phyloP scores from a whole-genome alignment of 768 basidiomycete species.

The Psilocybe tampanensis region DNA sequence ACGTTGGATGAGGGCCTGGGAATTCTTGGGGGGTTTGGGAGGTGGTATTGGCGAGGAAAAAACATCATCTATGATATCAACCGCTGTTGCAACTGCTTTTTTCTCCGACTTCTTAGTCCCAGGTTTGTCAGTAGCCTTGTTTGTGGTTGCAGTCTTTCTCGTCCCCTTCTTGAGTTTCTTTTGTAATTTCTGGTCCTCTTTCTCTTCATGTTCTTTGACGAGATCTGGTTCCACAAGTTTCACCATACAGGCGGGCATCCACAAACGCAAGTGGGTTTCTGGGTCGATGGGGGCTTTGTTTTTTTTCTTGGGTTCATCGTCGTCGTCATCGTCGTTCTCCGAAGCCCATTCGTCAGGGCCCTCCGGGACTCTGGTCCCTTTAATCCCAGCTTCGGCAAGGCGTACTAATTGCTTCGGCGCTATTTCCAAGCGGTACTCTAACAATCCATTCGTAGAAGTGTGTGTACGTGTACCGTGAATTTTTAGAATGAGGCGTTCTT shows the following conservation, averaged over 20 bases:
- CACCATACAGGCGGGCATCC: conserved; percentile 86
- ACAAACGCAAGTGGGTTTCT: conserved; percentile 61
- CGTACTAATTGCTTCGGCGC: conserved; percentile 66
- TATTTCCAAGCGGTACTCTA: conserved; percentile 83
- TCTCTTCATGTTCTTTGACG: conserved; percentile 60
- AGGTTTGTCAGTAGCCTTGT: conserved; percentile 17
- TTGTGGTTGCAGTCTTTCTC: conserved; percentile 16
- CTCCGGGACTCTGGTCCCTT: conserved; percentile 55
- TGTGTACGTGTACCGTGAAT: conserved; percentile 71
- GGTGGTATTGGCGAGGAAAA: neutral
- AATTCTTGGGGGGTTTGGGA: neutral
- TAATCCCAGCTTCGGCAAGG: conserved; percentile 66
- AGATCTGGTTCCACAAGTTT: conserved; percentile 64
- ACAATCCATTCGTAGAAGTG: conserved; percentile 65
- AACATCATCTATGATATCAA: conserved; percentile 11
- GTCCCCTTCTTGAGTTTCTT: conserved; percentile 51
- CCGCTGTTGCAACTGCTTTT: neutral
- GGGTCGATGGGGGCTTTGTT: conserved; percentile 50
- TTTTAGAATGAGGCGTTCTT: conserved; percentile 55
- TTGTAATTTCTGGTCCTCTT: conserved; percentile 45
- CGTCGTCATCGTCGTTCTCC: conserved; percentile 49
- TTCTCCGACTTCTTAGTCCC: conserved; percentile 5
- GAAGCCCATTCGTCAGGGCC: conserved; percentile 51
- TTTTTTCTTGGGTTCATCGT: conserved; percentile 38
- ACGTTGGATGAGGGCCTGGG: neutral